phyloP scores from a whole-genome alignment of 2,329 filamentous ascomycete species.

The Aspergillus sp. region DNA sequence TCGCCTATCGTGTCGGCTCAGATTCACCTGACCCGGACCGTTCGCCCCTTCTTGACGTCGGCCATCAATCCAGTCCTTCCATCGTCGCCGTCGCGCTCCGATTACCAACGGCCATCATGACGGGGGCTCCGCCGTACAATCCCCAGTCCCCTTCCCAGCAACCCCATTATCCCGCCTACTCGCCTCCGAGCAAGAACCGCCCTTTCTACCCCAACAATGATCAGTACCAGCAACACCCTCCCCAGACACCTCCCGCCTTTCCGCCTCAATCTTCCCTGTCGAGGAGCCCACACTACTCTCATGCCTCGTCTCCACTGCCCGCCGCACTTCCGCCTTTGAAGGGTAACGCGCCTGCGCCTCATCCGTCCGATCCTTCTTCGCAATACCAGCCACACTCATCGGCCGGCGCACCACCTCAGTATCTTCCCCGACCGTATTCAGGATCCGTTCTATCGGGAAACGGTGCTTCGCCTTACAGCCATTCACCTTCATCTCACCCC shows the following conservation, averaged over 20 bases:
- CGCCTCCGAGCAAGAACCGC: slow-evolving; percentile 42
- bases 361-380: slow-evolving; percentile 34
- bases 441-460: slow-evolving; percentile 35
- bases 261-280: slow-evolving; percentile 33
- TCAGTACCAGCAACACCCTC: slow-evolving; percentile 42
- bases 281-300: slow-evolving; percentile 43
- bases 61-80: neutral
- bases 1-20: slow-evolving; percentile 11
- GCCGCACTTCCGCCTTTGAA: slow-evolving; percentile 42
- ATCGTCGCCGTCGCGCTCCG: slow-evolving; percentile 25
- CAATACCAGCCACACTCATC: slow-evolving; percentile 37
- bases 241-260: slow-evolving; percentile 45
- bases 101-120: slow-evolving; percentile 36
- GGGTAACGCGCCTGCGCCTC: slow-evolving; percentile 30
- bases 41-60: slow-evolving; percentile 6
- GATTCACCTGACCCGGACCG: slow-evolving; percentile 12
- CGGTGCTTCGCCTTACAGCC: slow-evolving; percentile 38
- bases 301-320: slow-evolving; percentile 42
- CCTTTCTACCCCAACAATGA: slow-evolving; percentile 45
- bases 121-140: slow-evolving; percentile 46
- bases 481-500: slow-evolving; percentile 39
- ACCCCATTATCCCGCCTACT: slow-evolving; percentile 42
- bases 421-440: slow-evolving; percentile 37
- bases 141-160: slow-evolving; percentile 47
- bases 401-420: slow-evolving; percentile 27